Conservation (phyloP, 768 basidiomycete species). For the Leccinum longicurvipes region DNA sequence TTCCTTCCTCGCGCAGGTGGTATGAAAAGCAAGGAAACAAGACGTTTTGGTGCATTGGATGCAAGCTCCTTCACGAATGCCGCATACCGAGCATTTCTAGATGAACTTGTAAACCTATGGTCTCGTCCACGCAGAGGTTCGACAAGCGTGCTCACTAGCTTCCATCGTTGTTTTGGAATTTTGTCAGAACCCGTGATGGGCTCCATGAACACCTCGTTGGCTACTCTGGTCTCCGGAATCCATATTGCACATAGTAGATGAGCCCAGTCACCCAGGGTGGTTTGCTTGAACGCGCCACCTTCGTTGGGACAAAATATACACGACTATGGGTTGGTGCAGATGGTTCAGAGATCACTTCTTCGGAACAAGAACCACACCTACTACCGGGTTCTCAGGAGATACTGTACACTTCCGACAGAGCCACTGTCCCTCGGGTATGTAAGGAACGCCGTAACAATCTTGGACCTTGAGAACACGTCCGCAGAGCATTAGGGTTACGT, state of each 20-base stretch:
- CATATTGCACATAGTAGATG: conserved; percentile 96
- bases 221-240: conserved; percentile 91
- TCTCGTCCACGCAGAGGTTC: neutral
- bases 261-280: conserved; percentile 87
- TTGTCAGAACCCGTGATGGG: conserved; percentile 87
- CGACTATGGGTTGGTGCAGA: conserved; percentile 45
- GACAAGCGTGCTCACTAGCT: conserved; percentile 59
- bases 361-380: conserved; percentile 36
- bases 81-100: conserved; percentile 65
- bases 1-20: conserved; percentile 88
- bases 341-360: neutral
- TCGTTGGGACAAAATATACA: conserved; percentile 97
- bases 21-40: conserved; percentile 92
- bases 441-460: conserved; percentile 99
- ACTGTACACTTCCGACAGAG: conserved; percentile 98
- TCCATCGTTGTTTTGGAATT: conserved; percentile 91
- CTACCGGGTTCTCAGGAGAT: conserved; percentile 94
- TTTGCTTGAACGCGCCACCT: conserved; percentile 98
- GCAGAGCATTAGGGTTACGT: neutral
- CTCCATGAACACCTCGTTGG: conserved; percentile 97
- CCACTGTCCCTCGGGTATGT: conserved; percentile 99
- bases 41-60: conserved; percentile 91
- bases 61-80: conserved; percentile 71
- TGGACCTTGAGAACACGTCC: conserved; percentile 9
- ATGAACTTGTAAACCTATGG: conserved; percentile 7